Base-by-base conservation (phyloP, 441 rosid species). In the Euphorbia corollata region DNA sequence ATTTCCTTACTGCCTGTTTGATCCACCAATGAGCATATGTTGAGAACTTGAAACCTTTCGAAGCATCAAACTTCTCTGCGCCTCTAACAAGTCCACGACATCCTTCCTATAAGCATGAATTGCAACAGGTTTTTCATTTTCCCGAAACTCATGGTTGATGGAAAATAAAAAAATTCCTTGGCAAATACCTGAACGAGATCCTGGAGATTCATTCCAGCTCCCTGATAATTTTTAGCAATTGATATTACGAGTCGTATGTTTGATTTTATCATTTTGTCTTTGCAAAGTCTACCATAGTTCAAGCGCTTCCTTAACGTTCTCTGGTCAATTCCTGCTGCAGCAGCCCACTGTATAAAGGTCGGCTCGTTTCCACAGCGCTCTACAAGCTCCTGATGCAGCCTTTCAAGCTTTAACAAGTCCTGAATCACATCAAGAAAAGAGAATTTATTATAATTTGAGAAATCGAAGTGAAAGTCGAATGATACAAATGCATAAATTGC, bases 21-120 rank as follows among this genome's bases (percentile, higher is more conserved):
- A 91, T 89, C 99, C 99, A 93, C 97, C 97, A 93, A 69, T 93
- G 96, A 9, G 91, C 99, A 75, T 93, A 93, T 18, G 96, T 93
- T 54, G 99, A 93, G 71, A 93, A 90, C 77, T 87, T 93, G 75
- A 89, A 93, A 75, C 99, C 99, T 74, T 85, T 91, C 34, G 96
- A 83, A 65, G 93, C 91, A 80, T 93, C 97, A 75, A 93, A 93
- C 78, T 86, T 93, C 81, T 90, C 97, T 55, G 93, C 74, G 61
- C 95, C 97, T 74, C 84, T 82, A 48, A 91, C 80, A 74, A 93
- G 96, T 59, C 99, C 97, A 62, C 92, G 87, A 34, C 97, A 89
- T 60, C 99, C 99, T 82, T 87, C 96, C 97, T 93, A 76, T 20
- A 45, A 74, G 43, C n/a, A 20, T 27, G 4, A 27, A 27, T 1